Evolutionary conservation across 768 basidiomycete species (phyloP), one percentile per base, ranked within the genome.

Genomic region (Mycena galopus): DNA sequence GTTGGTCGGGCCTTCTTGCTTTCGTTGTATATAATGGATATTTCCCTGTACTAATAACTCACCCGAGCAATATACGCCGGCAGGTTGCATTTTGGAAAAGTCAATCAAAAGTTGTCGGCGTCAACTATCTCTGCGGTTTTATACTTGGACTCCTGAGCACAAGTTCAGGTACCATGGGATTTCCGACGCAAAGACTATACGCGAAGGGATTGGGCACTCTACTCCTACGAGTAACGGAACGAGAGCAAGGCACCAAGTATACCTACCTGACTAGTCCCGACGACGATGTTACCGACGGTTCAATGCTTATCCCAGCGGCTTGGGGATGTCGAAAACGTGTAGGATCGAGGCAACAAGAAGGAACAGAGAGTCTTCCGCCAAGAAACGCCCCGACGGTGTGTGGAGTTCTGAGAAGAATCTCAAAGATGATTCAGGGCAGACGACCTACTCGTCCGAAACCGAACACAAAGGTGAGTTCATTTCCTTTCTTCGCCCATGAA

Each of bases 261-360:
- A 11, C 4, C 0, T 33, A 65, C 64, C 64, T 65, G 51, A 65
- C 51, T 17, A 65, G 51, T 21, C 64, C 63, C 27, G 64, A 65
- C 23, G 33, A 25, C 64, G 35, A 65, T 14, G 35, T 55, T 6
- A 65, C 64, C 2, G 32, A 9, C 14, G 10, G 64, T 33, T 65
- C 64, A n/a, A 9, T 33, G 37, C 23, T 17, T 21, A 16, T 65
- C 51, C 30, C 23, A 35, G 51, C 3, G 64, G 37, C 51, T 37
- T 58, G 32, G 32, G n/a, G 16, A 58, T 58, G 23, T 12, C 27
- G 35, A 65, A 65, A 3, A 29, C 16, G 35, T 65, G 64, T 21
- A 65, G 35, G 21, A 65, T 37, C 10, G 63, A 65, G 35, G 63
- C 51, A 14, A 55, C 23, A 25, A 55, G 11, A 1, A 65, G 32